Conservation (phyloP, 2,329 filamentous ascomycete species). For the Beauveria scarabaeidicola region DNA sequence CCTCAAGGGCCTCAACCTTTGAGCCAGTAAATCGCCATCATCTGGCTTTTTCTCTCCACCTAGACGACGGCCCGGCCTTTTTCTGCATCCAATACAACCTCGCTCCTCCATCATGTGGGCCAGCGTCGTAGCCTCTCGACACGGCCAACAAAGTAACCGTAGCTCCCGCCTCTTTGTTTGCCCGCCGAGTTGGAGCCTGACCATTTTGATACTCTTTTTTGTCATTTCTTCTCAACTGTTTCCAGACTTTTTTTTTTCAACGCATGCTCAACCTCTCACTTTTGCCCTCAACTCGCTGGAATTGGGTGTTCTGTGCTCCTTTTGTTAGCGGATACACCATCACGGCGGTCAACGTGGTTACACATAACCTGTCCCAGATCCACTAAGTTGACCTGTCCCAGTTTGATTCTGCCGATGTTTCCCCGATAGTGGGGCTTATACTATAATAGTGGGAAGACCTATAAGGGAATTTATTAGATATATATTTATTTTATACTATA, state of each 20-base stretch:
- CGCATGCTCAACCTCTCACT: background rate
- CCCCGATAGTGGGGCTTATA: too few species aligned
- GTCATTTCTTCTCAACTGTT: background rate
- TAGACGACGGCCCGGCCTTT: background rate
- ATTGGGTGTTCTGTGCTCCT: background rate
- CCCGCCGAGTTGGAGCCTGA: background rate
- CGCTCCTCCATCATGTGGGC: conserved; percentile 8
- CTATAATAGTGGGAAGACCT: too few species aligned
- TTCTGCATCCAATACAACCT: conserved; percentile 4
- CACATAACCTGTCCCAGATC: too few species aligned
- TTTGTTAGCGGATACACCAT: background rate
- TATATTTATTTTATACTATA: too few species aligned
- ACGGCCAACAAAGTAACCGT: background rate
- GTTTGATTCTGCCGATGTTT: too few species aligned
- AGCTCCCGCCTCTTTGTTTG: background rate
- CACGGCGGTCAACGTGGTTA: too few species aligned
- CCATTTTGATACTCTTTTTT: background rate
- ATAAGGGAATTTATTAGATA: too few species aligned
- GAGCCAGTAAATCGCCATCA: background rate
- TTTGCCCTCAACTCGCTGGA: background rate
- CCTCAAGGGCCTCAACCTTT: background rate
- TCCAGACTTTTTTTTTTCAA: background rate
- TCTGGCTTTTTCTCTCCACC: background rate
- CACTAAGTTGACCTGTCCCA: too few species aligned
- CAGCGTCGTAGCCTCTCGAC: background rate